Percentiles rank a stretch among this genome's conserved stretches.
Conservation (phyloP, 768 basidiomycete species). For the Tubosaeta sp. region DNA sequence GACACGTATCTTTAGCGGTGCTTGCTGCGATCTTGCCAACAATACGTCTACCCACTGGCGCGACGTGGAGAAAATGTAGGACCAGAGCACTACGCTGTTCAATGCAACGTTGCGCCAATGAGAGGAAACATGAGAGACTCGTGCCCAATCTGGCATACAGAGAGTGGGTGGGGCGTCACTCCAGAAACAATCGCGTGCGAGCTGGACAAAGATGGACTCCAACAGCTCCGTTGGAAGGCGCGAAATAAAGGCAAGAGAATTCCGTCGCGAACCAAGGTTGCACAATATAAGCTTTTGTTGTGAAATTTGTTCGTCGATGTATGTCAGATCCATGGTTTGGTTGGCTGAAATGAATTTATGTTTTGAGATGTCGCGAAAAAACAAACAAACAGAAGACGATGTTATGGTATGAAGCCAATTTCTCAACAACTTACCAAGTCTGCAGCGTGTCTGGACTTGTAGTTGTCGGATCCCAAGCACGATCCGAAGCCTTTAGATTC, state of each 20-base stretch:
- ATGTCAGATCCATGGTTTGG: neutral
- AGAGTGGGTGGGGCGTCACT: neutral
- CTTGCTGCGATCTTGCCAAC: conserved; percentile 40
- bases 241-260: conserved; percentile 5
- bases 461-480: too few species aligned
- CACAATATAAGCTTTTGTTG: neutral
- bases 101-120: neutral
- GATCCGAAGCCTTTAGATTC: conserved; percentile 17
- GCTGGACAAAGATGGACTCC: conserved; percentile 8
- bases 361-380: too few species aligned
- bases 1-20: conserved; percentile 15
- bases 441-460: too few species aligned
- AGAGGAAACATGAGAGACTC: neutral
- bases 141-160: neutral
- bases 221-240: conserved; percentile 11
- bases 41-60: conserved; percentile 37
- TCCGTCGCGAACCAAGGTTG: conserved; percentile 2
- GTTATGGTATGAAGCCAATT: too few species aligned
- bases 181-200: neutral
- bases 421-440: too few species aligned
- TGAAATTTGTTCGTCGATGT: neutral
- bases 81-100: neutral
- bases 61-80: conserved; percentile 24
- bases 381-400: too few species aligned
- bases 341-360: too few species aligned